Conservation (phyloP, 768 basidiomycete species). For the Termitomyces sp. region DNA sequence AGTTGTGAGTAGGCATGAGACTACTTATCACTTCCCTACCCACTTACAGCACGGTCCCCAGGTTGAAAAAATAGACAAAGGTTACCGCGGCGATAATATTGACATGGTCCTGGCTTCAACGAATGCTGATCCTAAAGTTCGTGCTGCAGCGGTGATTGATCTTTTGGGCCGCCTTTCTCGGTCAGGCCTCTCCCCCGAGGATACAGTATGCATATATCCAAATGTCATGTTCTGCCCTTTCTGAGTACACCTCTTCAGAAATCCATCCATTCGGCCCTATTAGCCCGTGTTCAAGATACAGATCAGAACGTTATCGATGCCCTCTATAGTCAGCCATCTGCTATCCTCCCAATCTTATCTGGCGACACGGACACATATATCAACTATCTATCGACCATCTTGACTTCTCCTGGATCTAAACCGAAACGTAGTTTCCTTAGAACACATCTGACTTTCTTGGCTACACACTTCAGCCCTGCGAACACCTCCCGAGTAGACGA, state of each 20-base stretch:
- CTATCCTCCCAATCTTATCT: constrained; percentile 45
- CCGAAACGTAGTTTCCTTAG: constrained; percentile 52
- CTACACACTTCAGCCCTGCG: constrained; percentile 38
- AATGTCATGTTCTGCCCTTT: neutral
- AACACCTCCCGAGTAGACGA: constrained; percentile 27
- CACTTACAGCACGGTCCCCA: neutral
- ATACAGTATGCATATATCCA: constrained; percentile 37
- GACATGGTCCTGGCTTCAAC: constrained; percentile 56
- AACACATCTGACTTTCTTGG: constrained; percentile 58
- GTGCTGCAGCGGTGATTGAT: constrained; percentile 57
- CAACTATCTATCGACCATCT: constrained; percentile 35
- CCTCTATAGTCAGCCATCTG: constrained; percentile 56
- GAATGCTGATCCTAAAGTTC: constrained; percentile 58
- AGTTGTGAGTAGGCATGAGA: constrained; percentile 35
- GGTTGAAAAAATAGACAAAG: constrained; percentile 10
- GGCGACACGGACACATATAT: constrained; percentile 46
- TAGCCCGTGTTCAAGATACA: constrained; percentile 69
- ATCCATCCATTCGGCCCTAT: constrained; percentile 60
- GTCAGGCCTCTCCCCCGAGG: constrained; percentile 30
- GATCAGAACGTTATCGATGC: constrained; percentile 59
- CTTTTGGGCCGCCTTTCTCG: constrained; percentile 42
- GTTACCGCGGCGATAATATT: constrained; percentile 21
- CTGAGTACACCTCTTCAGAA: constrained; percentile 34
- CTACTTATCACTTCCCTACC: neutral
- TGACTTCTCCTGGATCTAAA: constrained; percentile 38